phyloP scores from a whole-genome alignment of 202 grass and related monocot genomes.

The Musa balbisiana region DNA sequence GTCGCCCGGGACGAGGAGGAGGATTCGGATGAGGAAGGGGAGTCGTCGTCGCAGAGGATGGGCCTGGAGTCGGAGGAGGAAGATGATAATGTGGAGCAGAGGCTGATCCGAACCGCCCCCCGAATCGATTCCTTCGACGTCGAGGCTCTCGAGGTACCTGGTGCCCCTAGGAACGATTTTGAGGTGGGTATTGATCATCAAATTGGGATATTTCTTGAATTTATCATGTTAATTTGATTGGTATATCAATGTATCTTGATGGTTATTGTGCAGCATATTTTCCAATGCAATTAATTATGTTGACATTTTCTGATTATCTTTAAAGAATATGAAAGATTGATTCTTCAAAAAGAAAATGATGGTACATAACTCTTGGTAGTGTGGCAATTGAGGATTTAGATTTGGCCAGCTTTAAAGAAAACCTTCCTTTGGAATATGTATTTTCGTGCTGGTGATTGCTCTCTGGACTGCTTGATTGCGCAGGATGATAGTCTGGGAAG shows the following conservation, averaged over 20 bases:
- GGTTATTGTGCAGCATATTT: background rate
- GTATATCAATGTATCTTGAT: background rate
- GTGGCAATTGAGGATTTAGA: background rate
- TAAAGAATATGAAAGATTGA: too few species aligned
- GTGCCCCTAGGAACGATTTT: slow-evolving; percentile 39
- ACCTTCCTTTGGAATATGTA: background rate
- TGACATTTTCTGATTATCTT: background rate
- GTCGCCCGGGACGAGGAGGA: slow-evolving; percentile 45
- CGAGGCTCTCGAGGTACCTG: slow-evolving; percentile 80
- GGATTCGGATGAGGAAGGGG: slow-evolving; percentile 49
- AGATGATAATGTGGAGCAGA: slow-evolving; percentile 46
- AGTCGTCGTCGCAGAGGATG: background rate
- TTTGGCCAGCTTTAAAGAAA: background rate
- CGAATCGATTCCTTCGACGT: slow-evolving; percentile 89
- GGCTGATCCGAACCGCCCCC: slow-evolving; percentile 70
- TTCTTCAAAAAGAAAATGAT: too few species aligned
- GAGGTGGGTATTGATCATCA: slow-evolving; percentile 42
- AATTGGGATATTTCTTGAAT: background rate
- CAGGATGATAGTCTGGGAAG: slow-evolving; percentile 69
- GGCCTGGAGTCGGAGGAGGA: slow-evolving; percentile 31
- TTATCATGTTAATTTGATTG: background rate
- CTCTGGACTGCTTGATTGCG: slow-evolving; percentile 31
- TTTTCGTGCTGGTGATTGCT: background rate
- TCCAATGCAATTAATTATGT: background rate
- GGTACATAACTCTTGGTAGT: background rate